Evolutionary conservation across 1,139 yeast species (phyloP).

Genomic region (Blastobotrys niveus): DNA sequence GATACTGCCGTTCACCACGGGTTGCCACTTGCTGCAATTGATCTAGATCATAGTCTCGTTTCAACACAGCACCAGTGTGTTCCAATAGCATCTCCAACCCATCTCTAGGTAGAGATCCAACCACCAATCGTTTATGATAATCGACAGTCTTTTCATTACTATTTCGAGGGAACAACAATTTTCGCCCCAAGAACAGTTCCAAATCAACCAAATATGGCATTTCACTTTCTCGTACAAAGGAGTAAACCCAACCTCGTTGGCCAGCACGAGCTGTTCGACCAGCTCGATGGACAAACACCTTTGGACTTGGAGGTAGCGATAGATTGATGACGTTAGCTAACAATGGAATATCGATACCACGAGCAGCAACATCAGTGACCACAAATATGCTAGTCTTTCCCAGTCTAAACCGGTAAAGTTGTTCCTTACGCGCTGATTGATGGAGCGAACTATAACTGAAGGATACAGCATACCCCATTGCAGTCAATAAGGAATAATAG

Average conservation of each 20-base stretch:
- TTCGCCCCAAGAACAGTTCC: constrained; percentile 84
- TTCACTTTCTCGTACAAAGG: constrained; percentile 79
- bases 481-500: constrained; percentile 59
- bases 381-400: constrained; percentile 81
- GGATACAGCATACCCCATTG: constrained; percentile 80
- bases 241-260: constrained; percentile 95
- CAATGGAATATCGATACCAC: constrained; percentile 98
- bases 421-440: constrained; percentile 90
- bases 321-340: constrained; percentile 90
- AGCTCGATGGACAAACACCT: constrained; percentile 91
- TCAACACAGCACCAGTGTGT: constrained; percentile 55
- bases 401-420: constrained; percentile 73
- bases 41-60: constrained; percentile 63
- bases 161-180: constrained; percentile 45
- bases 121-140: constrained; percentile 69
- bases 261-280: constrained; percentile 99
- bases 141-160: constrained; percentile 41
- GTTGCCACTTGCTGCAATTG: constrained; percentile 64
- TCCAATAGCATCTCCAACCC: constrained; percentile 71
- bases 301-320: constrained; percentile 86
- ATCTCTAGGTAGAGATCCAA: constrained; percentile 76
- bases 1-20: constrained; percentile 83
- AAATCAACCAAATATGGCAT: constrained; percentile 85
- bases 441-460: constrained; percentile 92
- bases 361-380: constrained; percentile 98